Percentiles rank a stretch among this genome's conserved stretches.
Conservation (phyloP, 2,329 filamentous ascomycete species). For the Pyrenophora seminiperda region DNA sequence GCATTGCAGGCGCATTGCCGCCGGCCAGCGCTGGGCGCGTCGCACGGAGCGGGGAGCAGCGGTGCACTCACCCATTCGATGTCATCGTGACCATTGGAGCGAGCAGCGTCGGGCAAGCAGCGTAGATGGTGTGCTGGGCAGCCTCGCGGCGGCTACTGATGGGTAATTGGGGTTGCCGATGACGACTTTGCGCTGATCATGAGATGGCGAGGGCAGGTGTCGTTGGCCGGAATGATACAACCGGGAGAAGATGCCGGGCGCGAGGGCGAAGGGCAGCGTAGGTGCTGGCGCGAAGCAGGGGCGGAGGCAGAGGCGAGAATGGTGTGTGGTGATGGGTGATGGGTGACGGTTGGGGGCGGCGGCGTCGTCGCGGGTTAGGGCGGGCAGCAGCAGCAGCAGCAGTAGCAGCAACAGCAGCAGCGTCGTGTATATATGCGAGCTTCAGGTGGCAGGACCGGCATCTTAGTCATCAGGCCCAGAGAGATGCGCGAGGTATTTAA, state of each 20-base stretch:
- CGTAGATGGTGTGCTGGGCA: conserved; percentile 11
- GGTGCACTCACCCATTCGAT: conserved; percentile 50
- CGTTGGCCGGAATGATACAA: not conserved
- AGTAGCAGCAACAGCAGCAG: conserved; percentile 3
- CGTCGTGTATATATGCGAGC: not conserved
- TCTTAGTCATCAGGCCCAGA: conserved; percentile 29
- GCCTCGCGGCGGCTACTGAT: conserved; percentile 5
- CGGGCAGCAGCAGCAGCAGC: conserved; percentile 3
- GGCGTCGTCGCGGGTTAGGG: no score
- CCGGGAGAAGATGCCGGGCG: not conserved
- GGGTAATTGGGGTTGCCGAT: conserved; percentile 8
- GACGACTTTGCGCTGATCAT: conserved; percentile 15
- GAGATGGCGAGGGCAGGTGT: not conserved
- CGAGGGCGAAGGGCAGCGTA: conserved; percentile 1
- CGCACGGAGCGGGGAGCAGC: conserved; percentile 41
- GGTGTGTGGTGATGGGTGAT: conserved; percentile 8
- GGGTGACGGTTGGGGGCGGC: not conserved
- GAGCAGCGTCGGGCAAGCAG: conserved; percentile 26
- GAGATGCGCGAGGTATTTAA: conserved; percentile 37
- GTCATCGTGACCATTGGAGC: conserved; percentile 52
- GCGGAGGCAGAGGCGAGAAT: not conserved
- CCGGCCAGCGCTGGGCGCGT: conserved; percentile 21
- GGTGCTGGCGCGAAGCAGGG: not conserved
- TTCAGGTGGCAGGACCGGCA: conserved; percentile 19
- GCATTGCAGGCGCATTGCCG: conserved; percentile 7